Evolutionary conservation across 139 green algal species (phyloP), one percentile per base, ranked within the genome.

Genomic region (Microglena sp.): DNA sequence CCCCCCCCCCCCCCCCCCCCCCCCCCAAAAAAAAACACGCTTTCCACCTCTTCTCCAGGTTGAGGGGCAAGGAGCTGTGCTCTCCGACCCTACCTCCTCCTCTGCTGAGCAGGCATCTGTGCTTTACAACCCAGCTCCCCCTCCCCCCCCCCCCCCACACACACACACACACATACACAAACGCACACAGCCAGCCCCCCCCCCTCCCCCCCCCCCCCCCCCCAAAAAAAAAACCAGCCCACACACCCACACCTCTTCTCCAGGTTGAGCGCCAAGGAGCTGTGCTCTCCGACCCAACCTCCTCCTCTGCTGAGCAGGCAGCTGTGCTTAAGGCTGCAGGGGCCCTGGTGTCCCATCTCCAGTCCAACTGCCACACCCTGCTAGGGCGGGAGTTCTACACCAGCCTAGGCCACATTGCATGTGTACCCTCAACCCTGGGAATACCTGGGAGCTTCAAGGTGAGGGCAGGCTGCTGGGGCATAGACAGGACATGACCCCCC

Each of bases 401-500:
- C 7, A 8, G 50, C 24, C 61, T 85, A 35, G 60, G 29, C 0
- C 18, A 54, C 2, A 8, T 82, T 1, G 54, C 71, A 7, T 82
- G 80, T 46, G 67, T 81, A 46, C 77, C 79, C 0, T 75, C 76
- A 1, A 56, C 33, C 4, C 33, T 78, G 22, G 75, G 78, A 0
- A n/a, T 71, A 33, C 70, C 73, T 27, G 73, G 77, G 31, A 69
- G 62, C 46, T 62, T 55, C 70, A 22, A 54, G 70, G 70, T 76
- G 33, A 26, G 72, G 27, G 34, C 2, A 21, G 29, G 29, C 3
- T 8, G 53, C 22, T 4, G 59, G 21, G 28, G 5, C 26, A 22
- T n/a, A 22, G 24, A 5, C 43, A 29, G 15, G 26, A 7, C 6
- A 11, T 59, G 50, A 59, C 28, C 11, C 21, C 50, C 15, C 50